Base-by-base conservation (phyloP, 164 flowering plant species). In the Akebia trifoliata region DNA sequence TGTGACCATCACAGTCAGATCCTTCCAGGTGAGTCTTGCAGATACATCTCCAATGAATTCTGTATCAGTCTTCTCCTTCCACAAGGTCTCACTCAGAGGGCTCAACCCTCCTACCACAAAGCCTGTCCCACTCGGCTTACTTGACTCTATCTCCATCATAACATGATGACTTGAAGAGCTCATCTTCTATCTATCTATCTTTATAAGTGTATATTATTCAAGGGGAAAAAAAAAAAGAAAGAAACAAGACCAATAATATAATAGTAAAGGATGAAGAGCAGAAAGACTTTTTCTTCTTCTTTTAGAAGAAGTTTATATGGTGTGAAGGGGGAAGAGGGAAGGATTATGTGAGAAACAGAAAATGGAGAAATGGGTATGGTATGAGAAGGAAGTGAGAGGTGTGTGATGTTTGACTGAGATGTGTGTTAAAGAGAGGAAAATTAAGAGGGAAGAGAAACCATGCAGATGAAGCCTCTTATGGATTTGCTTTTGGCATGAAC, bases 21-120 rank as follows among this genome's bases (percentile, higher is more conserved):
- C 97, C 66, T 84, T 76, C 97, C 97, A 90, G 0, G 93, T 81
- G 1, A 90, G 79, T 71, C 88, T 73, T 0, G 97, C 95, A 4
- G 95, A 85, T 12, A 82, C 91, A 52, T 87, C 97, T 1, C 90
- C 97, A 0, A 78, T 63, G n/a, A 78, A 54, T 20, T 82, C 90
- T 0, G 78, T 73, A 29, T 62, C 57, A 0, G 75, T 63, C 62
- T 69, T 82, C 50, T 90, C 95, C 58, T 72, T 81, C 95, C 95
- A 90, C 11, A 87, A 51, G 0, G 82, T 78, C 74, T 87, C 97
- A 50, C 97, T 90, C 36, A 90, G 69, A 12, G 97, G 95, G 56
- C 90, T 84, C 57, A 90, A 56, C 0, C 85, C 88, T 1, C 71
- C 84, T 0, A 66, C 67, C 2, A 72, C 74, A 9, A 69, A 20